A percentile compares a stretch with the other conserved stretches of the same genome.
Evolutionary conservation across 1,284 basidiomycete species (phyloP).

Genomic region (Lentinus polychrous): DNA sequence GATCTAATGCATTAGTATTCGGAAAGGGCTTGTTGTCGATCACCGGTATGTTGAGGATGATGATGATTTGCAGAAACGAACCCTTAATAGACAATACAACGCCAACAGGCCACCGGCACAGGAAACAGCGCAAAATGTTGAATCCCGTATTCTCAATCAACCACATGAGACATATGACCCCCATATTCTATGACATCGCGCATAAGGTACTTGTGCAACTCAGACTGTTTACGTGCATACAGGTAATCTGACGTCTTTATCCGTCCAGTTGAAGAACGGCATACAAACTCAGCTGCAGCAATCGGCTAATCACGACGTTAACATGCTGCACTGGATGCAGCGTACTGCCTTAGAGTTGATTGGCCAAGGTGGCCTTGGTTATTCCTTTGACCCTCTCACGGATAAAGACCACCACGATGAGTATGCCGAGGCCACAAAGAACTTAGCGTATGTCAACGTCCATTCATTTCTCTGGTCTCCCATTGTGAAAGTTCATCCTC

Average conservation of each 20-base stretch:
- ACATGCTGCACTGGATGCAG: conserved; percentile 29
- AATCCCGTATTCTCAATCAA: conserved; percentile 28
- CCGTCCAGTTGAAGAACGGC: conserved; percentile 17
- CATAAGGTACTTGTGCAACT: conserved; percentile 19
- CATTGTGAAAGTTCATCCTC: background rate
- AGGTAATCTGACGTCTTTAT: background rate
- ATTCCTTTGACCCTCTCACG: conserved; percentile 30
- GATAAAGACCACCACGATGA: conserved; percentile 18
- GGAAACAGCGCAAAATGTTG: conserved; percentile 26
- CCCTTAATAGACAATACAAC: background rate
- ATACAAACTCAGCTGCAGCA: conserved; percentile 14
- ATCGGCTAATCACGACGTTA: conserved; percentile 19
- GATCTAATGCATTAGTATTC: conserved; percentile 11
- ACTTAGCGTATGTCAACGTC: conserved; percentile 14
- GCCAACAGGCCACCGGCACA: conserved; percentile 23
- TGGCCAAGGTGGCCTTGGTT: conserved; percentile 31
- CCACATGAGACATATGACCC: conserved; percentile 26
- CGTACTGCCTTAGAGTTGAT: conserved; percentile 33
- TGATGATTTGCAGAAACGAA: too few species aligned
- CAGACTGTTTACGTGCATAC: background rate
- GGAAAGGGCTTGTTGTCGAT: conserved; percentile 18
- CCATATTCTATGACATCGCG: conserved; percentile 26
- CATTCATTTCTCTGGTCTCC: background rate
- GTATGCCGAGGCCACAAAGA: conserved; percentile 20
- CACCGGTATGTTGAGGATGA: conserved; percentile 4